Percentiles rank a stretch among this genome's conserved stretches.
These are phyloP conservation scores for Simplicillium sp. DNA, from an alignment of 2,329 filamentous ascomycete genomes.

Conservation along the genomic window DNA sequence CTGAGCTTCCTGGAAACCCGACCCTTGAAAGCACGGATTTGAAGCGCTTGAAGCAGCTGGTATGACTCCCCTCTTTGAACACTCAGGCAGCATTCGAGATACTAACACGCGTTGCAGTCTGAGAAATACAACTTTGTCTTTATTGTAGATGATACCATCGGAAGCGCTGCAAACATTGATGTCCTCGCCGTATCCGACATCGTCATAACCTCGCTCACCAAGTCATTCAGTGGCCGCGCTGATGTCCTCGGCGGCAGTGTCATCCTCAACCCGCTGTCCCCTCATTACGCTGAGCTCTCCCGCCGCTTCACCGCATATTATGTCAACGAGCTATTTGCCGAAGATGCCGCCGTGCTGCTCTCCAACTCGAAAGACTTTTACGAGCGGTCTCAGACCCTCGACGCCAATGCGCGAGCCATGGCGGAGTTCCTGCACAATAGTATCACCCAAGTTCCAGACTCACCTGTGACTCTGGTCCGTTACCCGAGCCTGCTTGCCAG, in stretches of 20 bases:
- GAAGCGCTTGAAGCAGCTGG: constrained; percentile 24
- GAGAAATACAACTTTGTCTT: constrained; percentile 35
- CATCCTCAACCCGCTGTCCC: constrained; percentile 36
- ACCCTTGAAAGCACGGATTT: constrained; percentile 22
- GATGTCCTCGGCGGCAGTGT: constrained; percentile 44
- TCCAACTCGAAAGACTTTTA: constrained; percentile 35
- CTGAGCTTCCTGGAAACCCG: constrained; percentile 32
- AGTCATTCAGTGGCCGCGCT: constrained; percentile 46
- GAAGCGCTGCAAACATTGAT: constrained; percentile 40
- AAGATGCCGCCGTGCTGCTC: constrained; percentile 35
- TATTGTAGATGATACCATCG: constrained; percentile 38
- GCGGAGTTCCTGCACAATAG: constrained; percentile 24
- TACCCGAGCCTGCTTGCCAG: constrained; percentile 31
- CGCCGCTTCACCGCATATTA: constrained; percentile 16
- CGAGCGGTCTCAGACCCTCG: constrained; percentile 24
- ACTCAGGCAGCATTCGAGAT: no score
- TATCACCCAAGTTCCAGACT: constrained; percentile 16
- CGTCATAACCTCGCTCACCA: constrained; percentile 44
- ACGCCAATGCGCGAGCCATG: constrained; percentile 33
- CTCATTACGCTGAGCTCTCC: constrained; percentile 26
- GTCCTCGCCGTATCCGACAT: constrained; percentile 38
- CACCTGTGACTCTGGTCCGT: constrained; percentile 28
- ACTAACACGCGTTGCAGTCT: constrained; percentile 14
- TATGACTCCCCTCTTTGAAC: constrained; percentile 16
- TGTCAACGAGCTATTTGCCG: constrained; percentile 35